Base-by-base conservation (phyloP, 805 yeast genomes). In the Saccharomyces jurei region DNA sequence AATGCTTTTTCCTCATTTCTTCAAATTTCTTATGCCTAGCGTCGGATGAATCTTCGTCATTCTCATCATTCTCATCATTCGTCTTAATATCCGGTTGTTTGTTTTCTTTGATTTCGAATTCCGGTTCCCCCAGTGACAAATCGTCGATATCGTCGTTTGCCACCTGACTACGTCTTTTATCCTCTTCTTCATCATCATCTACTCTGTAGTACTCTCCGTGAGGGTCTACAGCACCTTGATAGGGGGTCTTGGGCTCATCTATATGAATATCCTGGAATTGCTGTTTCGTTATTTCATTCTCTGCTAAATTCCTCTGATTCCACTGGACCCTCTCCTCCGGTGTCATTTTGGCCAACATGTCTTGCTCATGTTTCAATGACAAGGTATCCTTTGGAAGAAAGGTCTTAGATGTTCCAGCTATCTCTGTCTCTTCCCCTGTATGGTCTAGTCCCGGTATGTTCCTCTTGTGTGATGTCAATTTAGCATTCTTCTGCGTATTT, bases 161-260 rank as follows among this genome's bases (percentile, higher is more conserved):
- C n/a, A 44, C 48, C 10, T 26, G 26, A 11, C 46, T 46, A 31
- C 25, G 25, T 9, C 10, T 17, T 4, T 36, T 36, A 36, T 52
- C 61, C 1, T 61, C 70, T 6, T 72, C 80, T 3, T 78, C 81
- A 36, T 84, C 90, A 48, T 83, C 82, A 63, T 86, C 92, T 4
- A 79, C 81, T 52, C 78, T 77, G 61, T 89, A 89, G 65, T 87
- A 86, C 63, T 90, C 96, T 31, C 88, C 89, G 52, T 80, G 76
- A 0, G 94, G 91, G 63, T 86, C 84, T 28, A 88, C 86, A 0
- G 96, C 95, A 10, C 94, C 95, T 66, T 88, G 95, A 64, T 86
- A 91, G 4, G 97, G 97, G 0, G 97, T 91, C 74, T 91, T 91
- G 25, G 97, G 97, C 68, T 91, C 97, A 65, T 89, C 96, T 48